These are phyloP conservation scores for Magnaporthiopsis incrustans DNA, from an alignment of 2,329 filamentous ascomycete species.

Conservation along the genomic window DNA sequence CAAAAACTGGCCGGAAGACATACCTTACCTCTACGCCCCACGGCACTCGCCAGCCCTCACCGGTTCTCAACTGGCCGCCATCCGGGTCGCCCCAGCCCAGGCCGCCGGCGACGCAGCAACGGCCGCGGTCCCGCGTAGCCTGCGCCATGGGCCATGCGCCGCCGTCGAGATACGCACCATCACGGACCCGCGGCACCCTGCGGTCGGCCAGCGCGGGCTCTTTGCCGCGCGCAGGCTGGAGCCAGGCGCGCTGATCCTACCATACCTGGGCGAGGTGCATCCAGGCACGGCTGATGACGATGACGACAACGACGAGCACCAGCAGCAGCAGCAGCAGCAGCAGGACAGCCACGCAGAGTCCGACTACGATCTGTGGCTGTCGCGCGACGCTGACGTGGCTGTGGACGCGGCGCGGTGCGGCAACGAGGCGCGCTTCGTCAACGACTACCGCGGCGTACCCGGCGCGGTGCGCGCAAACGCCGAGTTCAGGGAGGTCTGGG, in stretches of 20 bases:
- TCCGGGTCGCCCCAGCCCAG: conserved; percentile 4
- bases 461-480: conserved; percentile 39
- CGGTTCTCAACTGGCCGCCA: conserved; percentile 25
- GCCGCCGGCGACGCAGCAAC: conserved; percentile 2
- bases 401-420: conserved; percentile 51
- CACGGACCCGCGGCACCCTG: conserved; percentile 42
- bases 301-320: not conserved
- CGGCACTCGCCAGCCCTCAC: conserved; percentile 33
- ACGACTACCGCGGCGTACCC: conserved; percentile 55
- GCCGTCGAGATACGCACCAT: conserved; percentile 49
- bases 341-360: conserved; percentile 30
- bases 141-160: conserved; percentile 32
- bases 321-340: not conserved
- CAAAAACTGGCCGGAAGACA: conserved; percentile 48
- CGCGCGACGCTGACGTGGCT: conserved; percentile 46
- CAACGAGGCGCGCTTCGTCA: conserved; percentile 59
- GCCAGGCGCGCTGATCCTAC: conserved; percentile 49
- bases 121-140: conserved; percentile 12
- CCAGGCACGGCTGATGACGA: conserved; percentile 22
- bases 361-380: conserved; percentile 59
- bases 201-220: conserved; percentile 49
- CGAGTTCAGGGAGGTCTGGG: conserved; percentile 53
- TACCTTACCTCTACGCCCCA: conserved; percentile 46
- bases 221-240: conserved; percentile 47
- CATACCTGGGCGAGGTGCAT: conserved; percentile 55